Evolutionary conservation across 345 rosid species (phyloP), one percentile per base, ranked within the genome.

Genomic region (Eucalyptus marginata): DNA sequence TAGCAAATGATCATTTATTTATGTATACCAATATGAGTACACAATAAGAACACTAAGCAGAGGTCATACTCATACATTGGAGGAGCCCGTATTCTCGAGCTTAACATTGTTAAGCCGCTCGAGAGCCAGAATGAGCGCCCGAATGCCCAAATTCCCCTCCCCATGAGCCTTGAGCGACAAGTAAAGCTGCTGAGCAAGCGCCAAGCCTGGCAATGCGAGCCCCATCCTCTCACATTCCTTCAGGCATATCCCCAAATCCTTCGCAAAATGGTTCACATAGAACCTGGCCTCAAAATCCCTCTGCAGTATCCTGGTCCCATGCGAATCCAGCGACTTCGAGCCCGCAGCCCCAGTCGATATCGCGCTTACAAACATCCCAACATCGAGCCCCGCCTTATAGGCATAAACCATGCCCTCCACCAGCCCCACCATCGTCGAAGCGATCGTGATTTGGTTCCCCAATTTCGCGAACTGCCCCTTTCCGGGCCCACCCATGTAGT

Each of bases 221-320:
- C 97, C 98, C 99, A 96, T 95, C 62, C 89, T 93, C 90, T 97
- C 93, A 88, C 99, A 97, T 87, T 96, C 99, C 80, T 94, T 95
- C 87, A 97, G 93, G 90, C 98, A 96, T 92, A 97, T 96, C 89
- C 97, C 99, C 88, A 96, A 93, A 90, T 96, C 99, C 93, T 96
- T 96, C 3, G 95, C 95, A 89, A 97, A 96, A 89, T 97, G 98
- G 59, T 96, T 94, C 90, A 97, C 99, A 54, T 91, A 96, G 87
- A 97, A 96, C 56, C 99, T 96, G 2, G 98, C 95, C 7, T 95
- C 96, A n/a, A 97, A 94, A 91, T 96, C 99, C 92, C 98, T 95
- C 92, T 92, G 93, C 89, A 97, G 52, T 54, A 96, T 96, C 93
- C 98, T 71, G 68, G 89, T 89, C 9, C 98, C 99, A 24, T 96